Base-by-base conservation (phyloP, 2,329 filamentous ascomycete species). In the Cercospora berteroae region DNA sequence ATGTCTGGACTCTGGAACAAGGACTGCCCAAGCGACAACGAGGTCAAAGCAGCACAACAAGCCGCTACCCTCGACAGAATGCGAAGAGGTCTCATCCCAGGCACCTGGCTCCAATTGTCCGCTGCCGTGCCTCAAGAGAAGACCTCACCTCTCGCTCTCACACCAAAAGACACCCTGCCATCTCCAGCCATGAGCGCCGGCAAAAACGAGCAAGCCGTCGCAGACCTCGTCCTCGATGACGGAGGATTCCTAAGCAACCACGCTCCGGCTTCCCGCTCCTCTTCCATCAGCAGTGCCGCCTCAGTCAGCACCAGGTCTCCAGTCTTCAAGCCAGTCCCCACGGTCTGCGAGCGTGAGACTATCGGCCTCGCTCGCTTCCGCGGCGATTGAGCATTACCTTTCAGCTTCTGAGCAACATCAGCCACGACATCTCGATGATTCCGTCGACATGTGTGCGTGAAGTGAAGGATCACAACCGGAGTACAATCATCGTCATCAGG, bases 61-160 rank as follows among this genome's bases (percentile, higher is more conserved):
- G 61, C 62, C 33, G 55, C 63, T 29, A 63, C 60, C 18, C 29
- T 67, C 23, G 60, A 69, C 29, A 66, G 52, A 42, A 56, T 66
- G 29, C 66, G 65, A 44, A 48, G 36, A 31, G 66, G 68, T 48
- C 63, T 68, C 23, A 31, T 69, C 31, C 65, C 69, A 20, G 69
- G 70, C 36, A 71, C 68, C 13, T 71, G 70, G 70, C 66, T 71
- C 18, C 62, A 67, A 48, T 64, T 71, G 16, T 69, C 70, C 13
- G 67, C 67, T 20, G 60, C 62, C 12, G 27, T 33, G n/a, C 42
- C 58, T 18, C 42, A 55, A 44, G 66, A 62, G 58, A 68, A 68
- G 58, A 57, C 52, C 0, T 27, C 48, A 0, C 64, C 60, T 52
- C 50, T 68, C 5, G 42, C 63, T 6, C 58, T 63, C 3, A 29